phyloP scores from a whole-genome alignment of 306 rosid genomes.

The Luffa aegyptiaca region DNA sequence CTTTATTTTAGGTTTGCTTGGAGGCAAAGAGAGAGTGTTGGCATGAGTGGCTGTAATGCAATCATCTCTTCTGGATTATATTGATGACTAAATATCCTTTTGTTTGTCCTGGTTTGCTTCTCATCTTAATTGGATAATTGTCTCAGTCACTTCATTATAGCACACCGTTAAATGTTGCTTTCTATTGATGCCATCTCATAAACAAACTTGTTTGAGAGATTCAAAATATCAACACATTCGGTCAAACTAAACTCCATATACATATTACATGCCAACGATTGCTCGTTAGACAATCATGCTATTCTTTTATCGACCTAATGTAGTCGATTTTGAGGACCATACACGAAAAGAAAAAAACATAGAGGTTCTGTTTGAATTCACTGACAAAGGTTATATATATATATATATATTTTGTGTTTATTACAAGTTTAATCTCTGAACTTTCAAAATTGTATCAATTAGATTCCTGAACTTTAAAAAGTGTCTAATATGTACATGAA shows the following conservation, averaged over 20 bases:
- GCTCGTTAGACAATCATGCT: background rate
- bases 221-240: background rate
- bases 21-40: background rate
- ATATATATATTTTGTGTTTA: too few species aligned
- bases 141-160: background rate
- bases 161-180: background rate
- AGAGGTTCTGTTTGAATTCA: background rate
- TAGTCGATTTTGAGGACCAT: too few species aligned
- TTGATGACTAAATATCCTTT: background rate
- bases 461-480: too few species aligned
- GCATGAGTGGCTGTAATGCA: background rate
- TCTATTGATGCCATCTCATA: background rate
- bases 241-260: background rate
- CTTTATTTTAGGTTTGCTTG: background rate
- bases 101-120: background rate
- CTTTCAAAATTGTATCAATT: too few species aligned
- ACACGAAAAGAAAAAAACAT: too few species aligned
- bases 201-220: background rate
- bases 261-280: background rate
- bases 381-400: background rate
- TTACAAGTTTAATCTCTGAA: too few species aligned
- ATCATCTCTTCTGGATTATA: conserved; percentile 4
- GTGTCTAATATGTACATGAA: too few species aligned
- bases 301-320: background rate
- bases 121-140: background rate